Evolutionary conservation across 2,329 filamentous ascomycete genomes (phyloP), one percentile per base, ranked within the genome.

Genomic region (Tolypocladium ophioglossoides): DNA sequence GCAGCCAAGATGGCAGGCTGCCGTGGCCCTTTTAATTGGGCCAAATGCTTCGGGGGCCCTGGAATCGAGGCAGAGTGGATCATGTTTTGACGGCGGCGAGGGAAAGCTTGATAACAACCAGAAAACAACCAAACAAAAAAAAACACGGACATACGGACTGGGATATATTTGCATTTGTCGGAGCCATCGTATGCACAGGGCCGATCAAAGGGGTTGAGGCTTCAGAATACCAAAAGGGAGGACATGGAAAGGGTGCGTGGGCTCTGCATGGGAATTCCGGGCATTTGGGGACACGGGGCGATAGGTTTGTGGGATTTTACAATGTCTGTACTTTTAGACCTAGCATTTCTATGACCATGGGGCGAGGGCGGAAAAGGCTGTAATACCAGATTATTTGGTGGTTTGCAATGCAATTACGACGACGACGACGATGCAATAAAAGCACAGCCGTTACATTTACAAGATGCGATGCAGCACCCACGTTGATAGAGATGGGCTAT

Each of bases 51-150:
- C 56, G 78, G 78, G 18, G 78, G 78, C 3, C 74, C 74, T 10
- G 78, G 78, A 20, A 71, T 76, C 22, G 81, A 83, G 48, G 78
- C 83, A 22, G 82, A 85, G 68, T 84, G 81, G 81, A 84, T 84
- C 63, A 84, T 85, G 80, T 82, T 84, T 66, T 85, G 70, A 76
- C 39, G 22, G 44, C 27, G 18, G 10, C 2, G 10, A 14, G 9
- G 44, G n/a, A 12, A 9, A 24, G 27, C 6, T 30, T 47, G 27
- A 32, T 11, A n/a, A 24, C 6, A 20, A 35, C 34, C 34, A 6
- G 34, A 35, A 35, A 16, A n/a, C n/a, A n/a, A n/a, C n/a, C n/a
- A 16, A 35, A 22, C 34, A 51, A 40, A 2, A 30, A 51, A 20
- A 30, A 4, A 39, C 16, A 39, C 7, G 16, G 49, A 3, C 16